These are phyloP conservation scores for Asterella californica DNA, from an alignment of 225 moss, liverwort and hornwort species.

Conservation along the genomic window DNA sequence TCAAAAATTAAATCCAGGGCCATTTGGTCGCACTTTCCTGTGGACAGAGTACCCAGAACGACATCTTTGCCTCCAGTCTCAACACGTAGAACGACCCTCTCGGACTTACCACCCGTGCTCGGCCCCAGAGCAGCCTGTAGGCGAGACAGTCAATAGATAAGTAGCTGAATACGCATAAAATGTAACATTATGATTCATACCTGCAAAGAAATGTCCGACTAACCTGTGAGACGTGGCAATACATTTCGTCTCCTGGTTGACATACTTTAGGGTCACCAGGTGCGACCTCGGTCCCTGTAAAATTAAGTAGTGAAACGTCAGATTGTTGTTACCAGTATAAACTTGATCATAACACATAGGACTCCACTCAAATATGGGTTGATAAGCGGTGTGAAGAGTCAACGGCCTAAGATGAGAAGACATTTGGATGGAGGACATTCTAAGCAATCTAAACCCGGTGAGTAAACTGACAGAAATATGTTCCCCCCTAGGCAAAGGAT, in stretches of 20 bases:
- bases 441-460: neutral
- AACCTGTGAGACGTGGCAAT: slow-evolving; percentile 82
- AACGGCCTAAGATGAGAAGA: neutral
- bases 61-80: slow-evolving; percentile 57
- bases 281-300: slow-evolving; percentile 77
- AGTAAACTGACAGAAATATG: neutral
- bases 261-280: slow-evolving; percentile 54
- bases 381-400: neutral
- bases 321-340: neutral
- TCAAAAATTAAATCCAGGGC: slow-evolving; percentile 81
- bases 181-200: neutral
- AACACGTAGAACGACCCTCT: slow-evolving; percentile 71
- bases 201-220: neutral
- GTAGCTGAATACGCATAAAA: neutral
- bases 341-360: neutral
- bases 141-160: neutral
- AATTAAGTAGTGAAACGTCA: neutral
- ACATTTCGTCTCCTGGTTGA: slow-evolving; percentile 57
- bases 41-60: slow-evolving; percentile 62
- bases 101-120: slow-evolving; percentile 49
- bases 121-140: slow-evolving; percentile 80
- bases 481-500: neutral
- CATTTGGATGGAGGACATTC: neutral
- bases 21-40: slow-evolving; percentile 93
- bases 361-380: neutral